Conservation (phyloP, 2,329 filamentous ascomycete genomes). For the Penicillium sp. region DNA sequence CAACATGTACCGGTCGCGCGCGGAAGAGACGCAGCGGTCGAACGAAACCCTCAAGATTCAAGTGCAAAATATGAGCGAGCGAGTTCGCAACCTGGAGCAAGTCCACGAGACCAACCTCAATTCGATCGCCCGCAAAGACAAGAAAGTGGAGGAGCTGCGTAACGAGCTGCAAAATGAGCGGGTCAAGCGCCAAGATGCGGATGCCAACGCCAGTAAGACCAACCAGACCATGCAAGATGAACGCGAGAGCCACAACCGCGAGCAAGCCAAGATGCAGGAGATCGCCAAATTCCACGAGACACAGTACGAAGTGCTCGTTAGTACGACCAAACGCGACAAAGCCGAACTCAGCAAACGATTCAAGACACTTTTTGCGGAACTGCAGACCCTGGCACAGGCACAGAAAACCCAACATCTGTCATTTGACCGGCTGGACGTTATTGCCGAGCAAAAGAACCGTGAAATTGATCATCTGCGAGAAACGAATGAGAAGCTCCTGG, state of each 20-base stretch:
- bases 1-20: conserved; percentile 43
- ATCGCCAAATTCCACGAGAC: conserved; percentile 38
- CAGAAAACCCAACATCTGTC: conserved; percentile 39
- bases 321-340: conserved; percentile 41
- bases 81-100: conserved; percentile 46
- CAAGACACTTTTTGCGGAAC: conserved; percentile 36
- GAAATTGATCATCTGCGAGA: conserved; percentile 43
- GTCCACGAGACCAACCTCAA: conserved; percentile 48
- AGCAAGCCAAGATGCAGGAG: conserved; percentile 39
- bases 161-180: conserved; percentile 44
- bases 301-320: conserved; percentile 46
- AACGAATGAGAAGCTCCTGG: conserved; percentile 39
- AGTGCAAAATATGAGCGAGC: conserved; percentile 46
- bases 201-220: conserved; percentile 38
- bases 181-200: conserved; percentile 40
- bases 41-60: conserved; percentile 48
- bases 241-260: conserved; percentile 41
- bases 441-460: conserved; percentile 47
- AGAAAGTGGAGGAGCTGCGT: conserved; percentile 48
- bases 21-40: conserved; percentile 47
- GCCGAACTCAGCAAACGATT: conserved; percentile 40
- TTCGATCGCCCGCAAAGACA: conserved; percentile 48
- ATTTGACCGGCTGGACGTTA: conserved; percentile 42
- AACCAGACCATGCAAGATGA: conserved; percentile 41
- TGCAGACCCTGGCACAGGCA: conserved; percentile 34